Evolutionary conservation across 164 flowering plant genomes (phyloP).

Genomic region (Chimonanthus salicifolius): DNA sequence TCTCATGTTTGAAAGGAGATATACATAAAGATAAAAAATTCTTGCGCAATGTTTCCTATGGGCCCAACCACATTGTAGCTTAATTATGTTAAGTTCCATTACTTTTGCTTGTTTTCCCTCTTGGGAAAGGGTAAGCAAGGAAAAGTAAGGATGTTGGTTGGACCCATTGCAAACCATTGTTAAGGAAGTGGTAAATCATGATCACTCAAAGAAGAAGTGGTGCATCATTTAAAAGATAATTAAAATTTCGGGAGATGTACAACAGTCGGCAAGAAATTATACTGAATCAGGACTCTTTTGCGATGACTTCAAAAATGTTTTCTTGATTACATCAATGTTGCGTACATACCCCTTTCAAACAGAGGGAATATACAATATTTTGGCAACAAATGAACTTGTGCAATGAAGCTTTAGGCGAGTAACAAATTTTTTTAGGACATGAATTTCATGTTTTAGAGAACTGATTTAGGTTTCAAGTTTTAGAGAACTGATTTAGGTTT

Average conservation of each 20-base stretch:
- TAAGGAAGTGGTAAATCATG: background rate
- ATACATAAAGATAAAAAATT: too few species aligned
- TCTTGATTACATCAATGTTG: too few species aligned
- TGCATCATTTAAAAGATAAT: background rate
- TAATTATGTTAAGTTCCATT: background rate
- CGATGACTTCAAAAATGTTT: too few species aligned
- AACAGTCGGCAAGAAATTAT: background rate
- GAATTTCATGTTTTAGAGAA: too few species aligned
- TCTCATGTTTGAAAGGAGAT: background rate
- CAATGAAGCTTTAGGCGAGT: too few species aligned
- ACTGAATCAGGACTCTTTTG: background rate
- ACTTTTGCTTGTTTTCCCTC: too few species aligned
- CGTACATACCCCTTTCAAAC: too few species aligned
- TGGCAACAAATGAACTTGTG: too few species aligned
- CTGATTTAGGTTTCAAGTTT: too few species aligned
- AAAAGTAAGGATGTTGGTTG: background rate
- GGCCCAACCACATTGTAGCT: background rate
- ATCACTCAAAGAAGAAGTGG: background rate
- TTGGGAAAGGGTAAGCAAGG: background rate
- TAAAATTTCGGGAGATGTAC: background rate
- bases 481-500: too few species aligned
- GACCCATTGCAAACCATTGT: background rate
- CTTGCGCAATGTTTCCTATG: background rate
- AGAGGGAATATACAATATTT: too few species aligned
- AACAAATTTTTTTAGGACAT: too few species aligned